Base-by-base conservation (phyloP, 345 rosid genomes). In the Citrus cavaleriei region DNA sequence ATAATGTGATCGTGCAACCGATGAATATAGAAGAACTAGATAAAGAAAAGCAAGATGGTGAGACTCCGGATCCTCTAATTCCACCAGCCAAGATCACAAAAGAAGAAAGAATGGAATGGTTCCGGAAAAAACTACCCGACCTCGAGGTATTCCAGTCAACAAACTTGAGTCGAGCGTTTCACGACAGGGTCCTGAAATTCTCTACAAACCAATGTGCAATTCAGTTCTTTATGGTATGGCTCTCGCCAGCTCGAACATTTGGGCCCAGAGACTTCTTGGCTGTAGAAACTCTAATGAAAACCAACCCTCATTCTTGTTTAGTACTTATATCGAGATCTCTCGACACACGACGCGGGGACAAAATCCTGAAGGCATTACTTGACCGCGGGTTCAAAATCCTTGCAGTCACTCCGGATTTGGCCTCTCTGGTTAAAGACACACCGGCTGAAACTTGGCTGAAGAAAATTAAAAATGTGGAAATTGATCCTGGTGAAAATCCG, bases 211-310 rank as follows among this genome's bases (percentile, higher is more conserved):
- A 81, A 7, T 92, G 97, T 55, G 72, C 82, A 1, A 82, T 80
- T 72, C 80, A 55, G 21, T 91, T 91, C 83, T 91, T 85, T 81
- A 92, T 92, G 98, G 84, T 89, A 25, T 93, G 97, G 98, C 81
- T 93, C 64, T 91, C 98, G 1, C 88, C 90, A 3, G 87, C 82
- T 0, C 67, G 76, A 0, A 58, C 71, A 7, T 91, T 92, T 42
- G 87, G 90, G 60, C 81, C 83, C 7, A 86, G 91, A 75, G 93
- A 92, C 57, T 69, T 91, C 79, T 40, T 90, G 7, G 86, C 92
- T 0, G 35, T 89, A 0, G 94, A 87, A 49, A 88, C 89, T 66
- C 83, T 91, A 6, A 89, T 94, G 80, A 86, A 84, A 60, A 73
- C 85, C 18, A 86, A 88, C 62, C 92, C 92, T 12, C 22, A 79